Percentiles rank a stretch among this genome's conserved stretches.
These are phyloP conservation scores for Gymnopilus dilepis DNA, from an alignment of 768 basidiomycete species.

Conservation along the genomic window DNA sequence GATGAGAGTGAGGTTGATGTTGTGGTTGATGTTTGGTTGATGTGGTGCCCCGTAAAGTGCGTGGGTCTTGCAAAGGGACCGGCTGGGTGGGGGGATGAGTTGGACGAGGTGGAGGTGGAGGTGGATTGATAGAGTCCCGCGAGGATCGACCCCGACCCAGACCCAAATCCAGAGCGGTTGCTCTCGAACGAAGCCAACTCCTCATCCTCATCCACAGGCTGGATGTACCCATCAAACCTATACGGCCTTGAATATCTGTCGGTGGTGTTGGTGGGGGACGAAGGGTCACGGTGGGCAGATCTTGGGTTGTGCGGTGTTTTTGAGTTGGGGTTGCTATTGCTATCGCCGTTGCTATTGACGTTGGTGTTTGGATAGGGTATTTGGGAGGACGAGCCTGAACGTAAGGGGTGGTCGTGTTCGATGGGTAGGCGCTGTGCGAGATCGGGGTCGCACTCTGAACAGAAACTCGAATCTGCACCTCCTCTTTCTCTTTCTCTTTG, in stretches of 20 bases:
- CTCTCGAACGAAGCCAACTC: constrained; percentile 58
- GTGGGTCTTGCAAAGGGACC: too few relatives aligned
- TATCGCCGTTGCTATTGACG: background rate
- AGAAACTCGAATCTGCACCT: background rate
- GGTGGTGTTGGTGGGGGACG: too few relatives aligned
- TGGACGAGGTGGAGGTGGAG: too few relatives aligned
- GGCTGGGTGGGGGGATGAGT: too few relatives aligned
- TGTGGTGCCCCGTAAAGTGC: too few relatives aligned
- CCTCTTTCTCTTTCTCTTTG: too few relatives aligned
- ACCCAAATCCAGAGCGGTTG: constrained; percentile 25
- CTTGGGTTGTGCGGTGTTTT: background rate
- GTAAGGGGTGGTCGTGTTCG: constrained; percentile 20
- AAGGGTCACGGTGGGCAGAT: too few relatives aligned
- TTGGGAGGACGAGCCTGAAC: background rate
- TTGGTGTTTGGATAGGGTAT: background rate
- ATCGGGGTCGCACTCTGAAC: background rate
- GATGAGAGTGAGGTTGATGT: too few relatives aligned
- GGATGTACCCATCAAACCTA: constrained; percentile 60
- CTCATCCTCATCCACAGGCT: constrained; percentile 53
- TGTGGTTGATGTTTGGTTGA: too few relatives aligned
- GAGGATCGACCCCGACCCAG: too few relatives aligned
- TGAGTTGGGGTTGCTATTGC: constrained; percentile 5
- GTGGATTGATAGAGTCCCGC: too few relatives aligned
- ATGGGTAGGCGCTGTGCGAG: constrained; percentile 3
- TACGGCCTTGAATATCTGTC: constrained; percentile 27